Evolutionary conservation across 441 rosid species (phyloP).

Genomic region (Breynia disticha): DNA sequence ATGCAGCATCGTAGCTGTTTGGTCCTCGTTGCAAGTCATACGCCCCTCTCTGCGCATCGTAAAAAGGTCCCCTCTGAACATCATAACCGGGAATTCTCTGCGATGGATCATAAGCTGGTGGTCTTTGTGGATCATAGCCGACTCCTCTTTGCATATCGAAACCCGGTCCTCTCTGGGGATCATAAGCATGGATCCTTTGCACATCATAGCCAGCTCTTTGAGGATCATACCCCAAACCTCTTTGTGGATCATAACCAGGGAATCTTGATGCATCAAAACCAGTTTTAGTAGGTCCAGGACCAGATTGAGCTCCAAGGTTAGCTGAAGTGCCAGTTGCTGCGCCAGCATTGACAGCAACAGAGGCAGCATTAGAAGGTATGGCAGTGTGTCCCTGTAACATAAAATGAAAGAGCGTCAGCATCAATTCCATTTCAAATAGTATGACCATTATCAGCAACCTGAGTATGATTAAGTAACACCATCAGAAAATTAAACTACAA

Average conservation of each 20-base stretch:
- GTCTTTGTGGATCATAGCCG: constrained; percentile 27
- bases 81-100: constrained; percentile 27
- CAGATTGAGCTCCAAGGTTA: constrained; percentile 46
- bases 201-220: constrained; percentile 22
- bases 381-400: constrained; percentile 36
- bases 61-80: constrained; percentile 28
- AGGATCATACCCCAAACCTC: constrained; percentile 15
- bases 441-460: background rate
- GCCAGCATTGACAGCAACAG: constrained; percentile 19
- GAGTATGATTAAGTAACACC: background rate
- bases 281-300: constrained; percentile 37
- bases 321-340: constrained; percentile 21
- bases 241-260: constrained; percentile 26
- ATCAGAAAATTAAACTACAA: too few species aligned
- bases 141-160: constrained; percentile 25
- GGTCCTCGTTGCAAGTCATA: constrained; percentile 28
- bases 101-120: constrained; percentile 20
- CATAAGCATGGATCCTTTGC: constrained; percentile 31
- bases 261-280: constrained; percentile 38
- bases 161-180: constrained; percentile 27
- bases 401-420: background rate
- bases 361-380: constrained; percentile 12
- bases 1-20: constrained; percentile 24
- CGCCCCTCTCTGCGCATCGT: constrained; percentile 30
- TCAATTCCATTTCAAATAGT: background rate